These are phyloP conservation scores for Penicillium desertorum DNA, from an alignment of 495 filamentous ascomycete species.

Conservation along the genomic window DNA sequence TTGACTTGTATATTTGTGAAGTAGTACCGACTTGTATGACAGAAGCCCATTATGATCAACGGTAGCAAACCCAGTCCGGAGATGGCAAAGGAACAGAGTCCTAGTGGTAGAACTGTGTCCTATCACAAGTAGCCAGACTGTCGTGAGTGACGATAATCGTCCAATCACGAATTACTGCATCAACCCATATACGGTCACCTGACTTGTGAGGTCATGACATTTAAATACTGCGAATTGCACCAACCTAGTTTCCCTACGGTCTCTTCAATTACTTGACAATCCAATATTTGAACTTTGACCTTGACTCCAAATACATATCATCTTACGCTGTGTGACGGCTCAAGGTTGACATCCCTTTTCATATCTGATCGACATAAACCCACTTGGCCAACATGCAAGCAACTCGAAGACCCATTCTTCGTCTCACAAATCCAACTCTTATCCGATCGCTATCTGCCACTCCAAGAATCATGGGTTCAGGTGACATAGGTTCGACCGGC, in stretches of 20 bases:
- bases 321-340: background rate
- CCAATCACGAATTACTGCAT: background rate
- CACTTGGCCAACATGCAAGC: conserved; percentile 28
- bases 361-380: conserved; percentile 13
- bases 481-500: conserved; percentile 59
- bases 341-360: conserved; percentile 3
- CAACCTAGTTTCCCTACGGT: background rate
- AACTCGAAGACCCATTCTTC: conserved; percentile 53
- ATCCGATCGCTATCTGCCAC: conserved; percentile 58
- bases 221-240: background rate
- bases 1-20: background rate
- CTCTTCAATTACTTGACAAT: background rate
- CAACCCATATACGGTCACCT: conserved; percentile 3
- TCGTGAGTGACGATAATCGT: no score
- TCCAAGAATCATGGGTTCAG: conserved; percentile 55
- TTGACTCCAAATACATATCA: background rate
- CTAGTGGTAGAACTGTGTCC: background rate
- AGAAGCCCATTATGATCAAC: no score
- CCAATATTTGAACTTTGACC: background rate
- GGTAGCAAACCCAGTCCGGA: background rate
- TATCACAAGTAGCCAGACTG: no score
- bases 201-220: conserved; percentile 2
- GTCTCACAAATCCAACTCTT: conserved; percentile 34
- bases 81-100: background rate
- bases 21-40: no score